These are phyloP conservation scores for Vicia sativa DNA, from an alignment of 306 rosid genomes.

Conservation along the genomic window DNA sequence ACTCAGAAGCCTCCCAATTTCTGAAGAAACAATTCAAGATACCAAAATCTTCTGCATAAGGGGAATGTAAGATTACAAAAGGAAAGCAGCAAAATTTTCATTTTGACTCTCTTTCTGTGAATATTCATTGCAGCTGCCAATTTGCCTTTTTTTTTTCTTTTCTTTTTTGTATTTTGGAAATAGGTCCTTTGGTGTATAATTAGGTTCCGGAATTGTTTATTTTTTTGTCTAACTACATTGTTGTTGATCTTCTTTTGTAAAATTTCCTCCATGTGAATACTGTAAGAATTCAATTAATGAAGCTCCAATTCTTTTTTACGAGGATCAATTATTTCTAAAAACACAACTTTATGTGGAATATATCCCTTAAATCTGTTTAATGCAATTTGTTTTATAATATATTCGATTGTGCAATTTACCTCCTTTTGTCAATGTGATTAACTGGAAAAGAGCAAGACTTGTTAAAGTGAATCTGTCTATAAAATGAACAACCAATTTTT, in stretches of 20 bases:
- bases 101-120: constrained; percentile 42
- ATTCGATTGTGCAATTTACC: too few species aligned
- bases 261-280: constrained; percentile 45
- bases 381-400: neutral
- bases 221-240: neutral
- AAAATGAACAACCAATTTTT: too few species aligned
- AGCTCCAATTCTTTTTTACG: constrained; percentile 19
- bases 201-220: constrained; percentile 24
- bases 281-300: constrained; percentile 39
- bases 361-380: constrained; percentile 4
- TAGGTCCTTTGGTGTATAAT: constrained; percentile 37
- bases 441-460: too few species aligned
- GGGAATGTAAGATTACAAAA: constrained; percentile 25
- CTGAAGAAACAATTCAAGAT: constrained; percentile 94
- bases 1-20: constrained; percentile 89
- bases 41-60: constrained; percentile 76
- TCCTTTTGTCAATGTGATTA: too few species aligned
- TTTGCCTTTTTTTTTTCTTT: neutral
- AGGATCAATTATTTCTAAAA: neutral
- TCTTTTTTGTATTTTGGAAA: constrained; percentile 17
- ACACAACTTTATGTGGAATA: neutral
- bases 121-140: constrained; percentile 37
- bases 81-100: constrained; percentile 38
- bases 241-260: constrained; percentile 38
- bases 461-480: too few species aligned